A percentile compares a stretch with the other conserved stretches of the same genome.
Conservation (phyloP, 495 filamentous ascomycete genomes). For the Lentithecium fluviatile region DNA sequence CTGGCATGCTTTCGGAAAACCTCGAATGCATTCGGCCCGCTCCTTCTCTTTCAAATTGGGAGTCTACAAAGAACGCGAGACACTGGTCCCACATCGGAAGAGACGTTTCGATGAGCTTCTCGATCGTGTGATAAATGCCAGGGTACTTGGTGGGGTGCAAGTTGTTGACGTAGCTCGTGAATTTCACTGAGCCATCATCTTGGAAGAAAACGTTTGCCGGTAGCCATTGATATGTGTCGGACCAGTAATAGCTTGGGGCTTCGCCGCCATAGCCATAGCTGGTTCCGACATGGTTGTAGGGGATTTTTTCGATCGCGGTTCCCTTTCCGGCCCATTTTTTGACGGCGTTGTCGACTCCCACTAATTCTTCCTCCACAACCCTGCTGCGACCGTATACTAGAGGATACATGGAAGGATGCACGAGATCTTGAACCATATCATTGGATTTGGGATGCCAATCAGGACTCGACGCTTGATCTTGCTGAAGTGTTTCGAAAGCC, state of each 20-base stretch:
- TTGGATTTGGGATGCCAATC: constrained; percentile 28
- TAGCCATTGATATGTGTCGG: constrained; percentile 25
- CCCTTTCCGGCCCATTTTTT: constrained; percentile 28
- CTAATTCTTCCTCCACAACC: constrained; percentile 5
- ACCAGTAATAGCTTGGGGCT: constrained; percentile 18
- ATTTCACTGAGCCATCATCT: constrained; percentile 11
- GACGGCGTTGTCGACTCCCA: constrained; percentile 18
- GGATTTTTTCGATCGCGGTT: neutral
- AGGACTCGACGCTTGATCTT: constrained; percentile 9
- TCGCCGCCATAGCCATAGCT: neutral
- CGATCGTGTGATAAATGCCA: constrained; percentile 20
- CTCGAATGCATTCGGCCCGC: constrained; percentile 13
- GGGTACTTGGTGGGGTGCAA: constrained; percentile 24
- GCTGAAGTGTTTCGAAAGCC: constrained; percentile 14
- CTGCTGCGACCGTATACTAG: constrained; percentile 26
- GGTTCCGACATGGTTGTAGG: neutral
- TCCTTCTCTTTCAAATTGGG: constrained; percentile 10
- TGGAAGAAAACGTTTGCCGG: constrained; percentile 23
- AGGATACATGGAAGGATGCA: constrained; percentile 30
- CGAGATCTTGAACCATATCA: constrained; percentile 23
- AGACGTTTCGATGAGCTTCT: constrained; percentile 13
- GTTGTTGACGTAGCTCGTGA: constrained; percentile 32
- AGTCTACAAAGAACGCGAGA: constrained; percentile 8
- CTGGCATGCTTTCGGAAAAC: constrained; percentile 2
- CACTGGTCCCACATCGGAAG: constrained; percentile 29